A percentile compares a stretch with the other conserved stretches of the same genome.
Evolutionary conservation across 148 eudicot genomes (phyloP).

Genomic region (Salicornia ramosissima): DNA sequence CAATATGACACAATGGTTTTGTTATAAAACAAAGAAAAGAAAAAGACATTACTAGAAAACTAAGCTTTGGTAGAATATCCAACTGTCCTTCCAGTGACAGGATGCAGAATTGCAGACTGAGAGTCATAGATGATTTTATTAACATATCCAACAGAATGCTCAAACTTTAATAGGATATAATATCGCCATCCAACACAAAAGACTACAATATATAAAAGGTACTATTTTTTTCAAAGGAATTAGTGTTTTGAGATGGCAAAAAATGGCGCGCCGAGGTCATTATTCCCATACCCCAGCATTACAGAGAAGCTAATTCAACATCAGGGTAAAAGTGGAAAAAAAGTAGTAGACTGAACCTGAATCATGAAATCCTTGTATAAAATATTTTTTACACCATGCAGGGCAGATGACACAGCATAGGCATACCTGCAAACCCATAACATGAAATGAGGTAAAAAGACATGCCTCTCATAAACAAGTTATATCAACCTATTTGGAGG

Average conservation of each 20-base stretch:
- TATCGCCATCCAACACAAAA: background rate
- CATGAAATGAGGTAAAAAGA: background rate
- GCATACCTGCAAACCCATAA: slow-evolving; percentile 64
- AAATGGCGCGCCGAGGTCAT: background rate
- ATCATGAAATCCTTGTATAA: slow-evolving; percentile 96
- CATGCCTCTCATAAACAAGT: background rate
- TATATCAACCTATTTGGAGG: background rate
- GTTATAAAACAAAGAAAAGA: too few species aligned
- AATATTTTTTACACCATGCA: slow-evolving; percentile 82
- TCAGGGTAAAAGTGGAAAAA: background rate
- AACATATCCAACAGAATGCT: background rate
- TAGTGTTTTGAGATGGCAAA: background rate
- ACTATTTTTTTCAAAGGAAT: background rate
- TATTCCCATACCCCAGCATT: background rate
- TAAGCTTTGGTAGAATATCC: background rate
- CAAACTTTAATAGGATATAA: background rate
- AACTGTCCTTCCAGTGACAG: background rate
- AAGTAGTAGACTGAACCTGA: slow-evolving; percentile 51
- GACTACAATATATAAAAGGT: background rate
- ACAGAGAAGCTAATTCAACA: slow-evolving; percentile 2
- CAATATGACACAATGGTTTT: too few species aligned
- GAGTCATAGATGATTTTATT: too few species aligned
- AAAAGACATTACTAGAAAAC: too few species aligned
- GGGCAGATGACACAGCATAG: slow-evolving; percentile 91
- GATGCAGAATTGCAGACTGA: background rate